Evolutionary conservation across 177 flowering plant species (phyloP), one percentile per base, ranked within the genome.

Genomic region (Tripterygium wilfordii): DNA sequence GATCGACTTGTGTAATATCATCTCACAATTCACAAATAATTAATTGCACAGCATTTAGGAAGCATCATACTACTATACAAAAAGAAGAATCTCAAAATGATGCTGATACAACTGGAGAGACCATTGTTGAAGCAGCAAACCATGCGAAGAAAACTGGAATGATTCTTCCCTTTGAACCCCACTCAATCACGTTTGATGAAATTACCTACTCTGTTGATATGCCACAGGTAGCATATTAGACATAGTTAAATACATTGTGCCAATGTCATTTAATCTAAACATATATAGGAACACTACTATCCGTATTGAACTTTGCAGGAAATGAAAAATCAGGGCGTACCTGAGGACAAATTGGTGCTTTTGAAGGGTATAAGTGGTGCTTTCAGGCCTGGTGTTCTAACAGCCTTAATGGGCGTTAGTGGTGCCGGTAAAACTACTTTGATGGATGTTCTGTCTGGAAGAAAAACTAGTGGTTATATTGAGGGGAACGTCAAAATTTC

Each of bases 381-480:
- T 32, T 72, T 72, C 29, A 65, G 66, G 49, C 75, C 78, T 0
- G 78, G 78, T 12, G 63, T 73, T 46, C 67, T 74, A 20, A 70
- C 75, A 45, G 72, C 78, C 47, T 18, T 74, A 26, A 74, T 74
- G 76, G 79, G 79, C 19, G 79, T 67, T 5, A 74, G 75, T 54
- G 79, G 79, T 26, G 75, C 79, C 13, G 79, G 79, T 12, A 74
- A 74, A 51, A 74, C 79, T 10, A 74, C 79, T 39, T 35, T 74
- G 35, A 61, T 74, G 73, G 79, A 74, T 53, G 79, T 74, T 1
- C 51, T 78, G 17, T 76, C 80, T 33, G 84, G 81, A 5, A 55
- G 84, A 38, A 78, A 78, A 66, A 75, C 78, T 10, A 72, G 83
- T 37, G 83, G 83, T 27, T 72, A 70, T 48, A 70, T 75, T 18